Base-by-base conservation (phyloP, 169 alveolate species). In the Plasmodium berghei region DNA sequence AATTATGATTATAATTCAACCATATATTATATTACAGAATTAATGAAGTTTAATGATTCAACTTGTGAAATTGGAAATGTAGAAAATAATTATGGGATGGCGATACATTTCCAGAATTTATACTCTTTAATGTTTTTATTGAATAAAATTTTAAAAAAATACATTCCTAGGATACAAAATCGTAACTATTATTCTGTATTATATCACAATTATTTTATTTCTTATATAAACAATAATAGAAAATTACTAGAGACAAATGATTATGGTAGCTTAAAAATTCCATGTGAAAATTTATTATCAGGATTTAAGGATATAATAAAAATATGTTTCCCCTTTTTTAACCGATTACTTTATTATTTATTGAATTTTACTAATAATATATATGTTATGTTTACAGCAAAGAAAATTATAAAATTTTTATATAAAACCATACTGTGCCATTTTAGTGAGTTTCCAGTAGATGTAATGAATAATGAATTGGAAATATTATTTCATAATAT, bases 211-310 rank as follows among this genome's bases (percentile, higher is more conserved):
- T 77, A 77, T 58, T 77, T 63, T 58, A 77, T 28, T 56, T 49
- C 89, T 34, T 46, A 77, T 34, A 77, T 77, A 64, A 77, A 77
- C 10, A 64, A 46, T 56, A 77, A 77, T 77, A 77, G 54, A 45
- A 58, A 77, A 42, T 77, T 77, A 10, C 48, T 77, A 34, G 77
- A 77, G 66, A 77, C 16, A 42, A 56, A 56, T 63, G 70, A 77
- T 49, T 77, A 64, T 34, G 42, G 70, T 70, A 20, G n/a, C 52
- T 64, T 77, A 66, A 77, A 64, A 48, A 77, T 77, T 46, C 89
- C 89, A 26, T 77, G 89, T 64, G 89, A 77, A 77, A 77, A 77
- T 77, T 77, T 77, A 46, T 77, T 77, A 77, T 12, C 46, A n/a
- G 89, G 89, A 45, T 58, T 58, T 77, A 64, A 63, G 77, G 89